Percentiles rank a stretch among this genome's conserved stretches.
Conservation (phyloP, 2,329 filamentous ascomycete species). For the Neofusicoccum sp. region DNA sequence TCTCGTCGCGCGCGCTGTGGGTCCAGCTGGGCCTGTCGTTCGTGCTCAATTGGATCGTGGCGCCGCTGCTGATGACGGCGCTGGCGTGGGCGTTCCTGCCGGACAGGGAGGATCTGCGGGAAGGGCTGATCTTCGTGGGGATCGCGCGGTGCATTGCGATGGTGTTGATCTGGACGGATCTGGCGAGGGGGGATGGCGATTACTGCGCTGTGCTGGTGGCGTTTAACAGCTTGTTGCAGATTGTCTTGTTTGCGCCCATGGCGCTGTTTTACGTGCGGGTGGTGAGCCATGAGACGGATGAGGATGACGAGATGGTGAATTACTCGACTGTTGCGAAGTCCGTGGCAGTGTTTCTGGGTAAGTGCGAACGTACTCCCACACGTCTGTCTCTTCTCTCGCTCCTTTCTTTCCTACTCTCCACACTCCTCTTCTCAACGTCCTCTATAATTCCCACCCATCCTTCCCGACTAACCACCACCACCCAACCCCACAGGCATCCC, state of each 20-base stretch:
- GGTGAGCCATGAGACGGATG: constrained; percentile 55
- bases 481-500: constrained; percentile 62
- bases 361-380: too few species aligned
- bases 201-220: constrained; percentile 71
- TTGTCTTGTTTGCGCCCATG: constrained; percentile 51
- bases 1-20: constrained; percentile 68
- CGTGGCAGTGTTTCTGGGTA: constrained; percentile 70
- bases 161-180: constrained; percentile 79
- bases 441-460: too few species aligned
- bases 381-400: not conserved
- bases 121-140: constrained; percentile 79
- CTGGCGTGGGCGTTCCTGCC: constrained; percentile 63
- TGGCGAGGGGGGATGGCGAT: constrained; percentile 75
- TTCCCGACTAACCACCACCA: not conserved
- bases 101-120: constrained; percentile 50
- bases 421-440: too few species aligned
- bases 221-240: constrained; percentile 52
- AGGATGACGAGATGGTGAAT: constrained; percentile 46
- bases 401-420: too few species aligned
- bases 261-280: constrained; percentile 62
- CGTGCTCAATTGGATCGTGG: constrained; percentile 79
- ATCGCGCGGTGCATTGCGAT: constrained; percentile 87
- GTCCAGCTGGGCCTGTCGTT: constrained; percentile 78
- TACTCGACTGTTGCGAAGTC: constrained; percentile 75
- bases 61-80: constrained; percentile 76